Base-by-base conservation (phyloP, 331 rosid genomes). In the Quercus phellos region DNA sequence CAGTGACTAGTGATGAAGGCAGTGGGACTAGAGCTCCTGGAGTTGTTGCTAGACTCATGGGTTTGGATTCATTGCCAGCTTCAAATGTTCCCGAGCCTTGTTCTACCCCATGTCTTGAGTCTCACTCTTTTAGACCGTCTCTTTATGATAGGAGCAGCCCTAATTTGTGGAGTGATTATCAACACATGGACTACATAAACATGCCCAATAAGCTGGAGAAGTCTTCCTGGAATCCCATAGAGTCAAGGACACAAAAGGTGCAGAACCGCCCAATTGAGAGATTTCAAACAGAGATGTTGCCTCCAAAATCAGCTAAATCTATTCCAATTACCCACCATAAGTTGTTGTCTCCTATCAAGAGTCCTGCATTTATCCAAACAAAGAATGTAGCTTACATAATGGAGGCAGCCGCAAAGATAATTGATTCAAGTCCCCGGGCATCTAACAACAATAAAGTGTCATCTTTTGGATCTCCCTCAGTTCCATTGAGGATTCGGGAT, bases 351-450 rank as follows among this genome's bases (percentile, higher is more conserved):
- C 98, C 96, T 76, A 89, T 92, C 77, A 92, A 88, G 75, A 83
- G 84, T 84, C 92, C 92, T 35, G 95, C 89, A 78, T 87, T 87
- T 70, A 77, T 85, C 75, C 84, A 87, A 4, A 75, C 89, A 29
- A 92, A 82, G 79, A 85, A 83, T 85, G 87, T 82, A 3, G 85
- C 87, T 63, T 88, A 94, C 29, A 69, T 90, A 55, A 85, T 94
- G 93, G 98, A 94, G 81, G 97, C 92, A 29, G 95, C 94, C 80
- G 92, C 97, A 54, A 94, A 89, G 88, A 90, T 94, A 76, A 89
- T 90, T 70, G 96, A 88, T 78, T 85, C 89, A 51, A 92, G 85
- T 81, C 98, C 98, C 24, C 88, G 71, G 83, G 81, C 86, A 19
- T 78, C 87, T 76, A 71, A 59, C 70, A 87, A 75, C 84, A 83